A percentile compares a stretch with the other conserved stretches of the same genome.
phyloP scores from a whole-genome alignment of 2,329 filamentous ascomycete species.

The Colletotrichum theobromicola region DNA sequence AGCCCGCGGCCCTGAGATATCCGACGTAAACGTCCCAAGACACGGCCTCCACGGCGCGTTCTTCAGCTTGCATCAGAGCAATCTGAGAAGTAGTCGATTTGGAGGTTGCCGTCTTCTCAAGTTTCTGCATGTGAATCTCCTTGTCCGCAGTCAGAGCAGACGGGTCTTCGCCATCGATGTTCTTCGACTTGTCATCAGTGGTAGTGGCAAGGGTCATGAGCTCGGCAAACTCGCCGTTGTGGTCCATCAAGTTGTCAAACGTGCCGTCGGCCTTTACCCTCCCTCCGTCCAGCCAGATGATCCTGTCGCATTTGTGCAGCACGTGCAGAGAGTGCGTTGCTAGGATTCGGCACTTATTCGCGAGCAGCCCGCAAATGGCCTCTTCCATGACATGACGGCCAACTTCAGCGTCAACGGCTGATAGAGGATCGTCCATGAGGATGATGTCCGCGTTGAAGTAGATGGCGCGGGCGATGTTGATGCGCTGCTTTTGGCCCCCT shows the following conservation, averaged over 20 bases:
- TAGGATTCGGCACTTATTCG: conserved; percentile 86
- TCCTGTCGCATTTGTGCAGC: conserved; percentile 85
- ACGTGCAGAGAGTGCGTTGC: conserved; percentile 96
- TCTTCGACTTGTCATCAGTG: not conserved
- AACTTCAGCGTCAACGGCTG: conserved; percentile 72
- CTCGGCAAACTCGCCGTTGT: conserved; percentile 75
- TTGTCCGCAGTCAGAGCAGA: conserved; percentile 33
- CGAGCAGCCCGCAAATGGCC: conserved; percentile 86
- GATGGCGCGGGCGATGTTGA: conserved; percentile 87
- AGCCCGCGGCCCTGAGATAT: conserved; percentile 78
- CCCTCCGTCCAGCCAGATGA: conserved; percentile 90
- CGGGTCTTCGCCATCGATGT: conserved; percentile 9
- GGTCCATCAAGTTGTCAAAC: conserved; percentile 82
- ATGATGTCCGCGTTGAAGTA: conserved; percentile 72
- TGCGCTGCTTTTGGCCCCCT: conserved; percentile 90
- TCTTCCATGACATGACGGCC: conserved; percentile 86
- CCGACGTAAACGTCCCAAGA: conserved; percentile 79
- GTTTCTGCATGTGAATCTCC: conserved; percentile 52
- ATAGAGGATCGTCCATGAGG: conserved; percentile 72
- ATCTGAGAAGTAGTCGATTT: not conserved
- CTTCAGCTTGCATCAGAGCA: conserved; percentile 72
- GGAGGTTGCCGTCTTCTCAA: conserved; percentile 57
- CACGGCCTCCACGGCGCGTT: conserved; percentile 76
- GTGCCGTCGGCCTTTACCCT: conserved; percentile 84
- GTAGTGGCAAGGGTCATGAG: conserved; percentile 72